Percentiles rank a stretch among this genome's conserved stretches.
phyloP scores from a whole-genome alignment of 768 basidiomycete species.

The Termitomyces eurrhizus region DNA sequence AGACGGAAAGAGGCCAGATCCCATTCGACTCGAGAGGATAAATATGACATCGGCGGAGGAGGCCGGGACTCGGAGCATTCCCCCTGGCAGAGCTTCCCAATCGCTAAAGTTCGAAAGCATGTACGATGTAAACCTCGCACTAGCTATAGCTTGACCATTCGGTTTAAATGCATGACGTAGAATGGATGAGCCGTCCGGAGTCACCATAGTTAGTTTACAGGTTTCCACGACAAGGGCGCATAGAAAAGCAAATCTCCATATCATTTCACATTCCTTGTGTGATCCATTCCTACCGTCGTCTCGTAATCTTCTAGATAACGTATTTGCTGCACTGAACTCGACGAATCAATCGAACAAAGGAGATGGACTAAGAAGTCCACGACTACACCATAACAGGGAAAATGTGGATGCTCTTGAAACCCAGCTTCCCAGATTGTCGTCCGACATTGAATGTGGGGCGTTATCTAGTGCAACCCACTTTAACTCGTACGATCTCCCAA shows the following conservation, averaged over 20 bases:
- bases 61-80: background rate
- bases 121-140: background rate
- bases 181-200: background rate
- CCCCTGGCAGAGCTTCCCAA: background rate
- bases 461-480: background rate
- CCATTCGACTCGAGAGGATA: background rate
- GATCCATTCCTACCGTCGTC: background rate
- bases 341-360: background rate
- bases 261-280: background rate
- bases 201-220: background rate
- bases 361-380: background rate
- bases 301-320: background rate
- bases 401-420: background rate
- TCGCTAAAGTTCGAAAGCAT: background rate
- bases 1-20: background rate
- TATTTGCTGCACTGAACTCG: background rate
- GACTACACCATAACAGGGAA: background rate
- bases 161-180: background rate
- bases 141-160: background rate
- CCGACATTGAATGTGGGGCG: background rate
- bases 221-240: slow-evolving; percentile 3
- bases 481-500: background rate
- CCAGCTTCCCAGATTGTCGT: background rate
- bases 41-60: background rate
- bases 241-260: background rate